phyloP scores from a whole-genome alignment of 441 rosid genomes.

The Sinapis alba region DNA sequence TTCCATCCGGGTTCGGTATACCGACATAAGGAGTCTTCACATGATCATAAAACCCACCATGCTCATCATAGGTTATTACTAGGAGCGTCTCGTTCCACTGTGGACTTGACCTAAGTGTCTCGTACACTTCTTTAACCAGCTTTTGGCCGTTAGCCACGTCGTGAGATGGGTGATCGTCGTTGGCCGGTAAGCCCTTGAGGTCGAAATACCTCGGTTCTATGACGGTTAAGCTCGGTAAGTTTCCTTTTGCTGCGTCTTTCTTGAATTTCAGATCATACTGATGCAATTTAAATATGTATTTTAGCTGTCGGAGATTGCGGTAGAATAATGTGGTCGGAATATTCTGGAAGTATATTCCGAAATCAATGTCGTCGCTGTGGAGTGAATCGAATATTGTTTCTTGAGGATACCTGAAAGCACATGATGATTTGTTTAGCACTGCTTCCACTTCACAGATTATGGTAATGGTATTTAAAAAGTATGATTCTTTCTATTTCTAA shows the following conservation, averaged over 20 bases:
- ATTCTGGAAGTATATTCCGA: slow-evolving; percentile 82
- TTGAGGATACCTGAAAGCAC: slow-evolving; percentile 54
- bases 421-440: not conserved
- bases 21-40: slow-evolving; percentile 72
- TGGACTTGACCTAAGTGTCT: slow-evolving; percentile 84
- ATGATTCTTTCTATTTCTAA: too few species aligned
- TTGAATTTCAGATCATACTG: slow-evolving; percentile 65
- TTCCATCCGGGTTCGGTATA: slow-evolving; percentile 93
- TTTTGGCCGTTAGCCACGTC: slow-evolving; percentile 91
- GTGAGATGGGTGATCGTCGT: slow-evolving; percentile 95
- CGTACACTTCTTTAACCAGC: slow-evolving; percentile 89
- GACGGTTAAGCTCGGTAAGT: slow-evolving; percentile 74
- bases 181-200: slow-evolving; percentile 67
- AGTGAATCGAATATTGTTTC: slow-evolving; percentile 88
- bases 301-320: slow-evolving; percentile 80
- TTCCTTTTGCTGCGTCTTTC: slow-evolving; percentile 77
- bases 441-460: not conserved
- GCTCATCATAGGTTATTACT: slow-evolving; percentile 90
- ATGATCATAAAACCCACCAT: slow-evolving; percentile 95
- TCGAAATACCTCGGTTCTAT: slow-evolving; percentile 95
- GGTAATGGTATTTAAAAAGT: too few species aligned
- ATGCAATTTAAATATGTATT: slow-evolving; percentile 70
- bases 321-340: slow-evolving; percentile 87
- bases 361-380: slow-evolving; percentile 60
- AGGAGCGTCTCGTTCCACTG: slow-evolving; percentile 93